phyloP scores from a whole-genome alignment of 805 yeast species.

The Yarrowia sp. region DNA sequence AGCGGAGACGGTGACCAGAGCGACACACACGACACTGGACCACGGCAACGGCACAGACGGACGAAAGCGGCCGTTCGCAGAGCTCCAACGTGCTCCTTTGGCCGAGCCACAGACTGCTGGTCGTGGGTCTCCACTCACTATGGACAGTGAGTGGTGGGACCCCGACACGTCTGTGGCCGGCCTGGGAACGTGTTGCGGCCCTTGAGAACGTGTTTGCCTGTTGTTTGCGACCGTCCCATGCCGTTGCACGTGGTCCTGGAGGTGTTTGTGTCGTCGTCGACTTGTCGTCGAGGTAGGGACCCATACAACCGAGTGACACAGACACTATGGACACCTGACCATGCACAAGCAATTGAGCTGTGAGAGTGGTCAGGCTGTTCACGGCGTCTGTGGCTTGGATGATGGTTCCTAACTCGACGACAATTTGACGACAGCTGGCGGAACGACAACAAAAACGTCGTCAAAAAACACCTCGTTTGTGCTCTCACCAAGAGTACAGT shows the following conservation, averaged over 20 bases:
- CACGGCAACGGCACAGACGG: background rate
- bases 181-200: background rate
- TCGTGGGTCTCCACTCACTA: background rate
- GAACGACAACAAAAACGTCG: background rate
- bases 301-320: background rate
- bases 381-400: background rate
- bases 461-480: background rate
- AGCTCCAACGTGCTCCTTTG: too few species aligned
- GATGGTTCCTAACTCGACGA: background rate
- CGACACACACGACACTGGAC: background rate
- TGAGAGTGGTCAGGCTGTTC: background rate
- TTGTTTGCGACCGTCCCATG: background rate
- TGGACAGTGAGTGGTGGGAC: background rate
- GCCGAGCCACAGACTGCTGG: background rate
- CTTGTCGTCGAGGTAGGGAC: conserved; percentile 3
- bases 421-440: background rate
- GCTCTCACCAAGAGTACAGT: too few species aligned
- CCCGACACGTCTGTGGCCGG: conserved; percentile 3
- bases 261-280: conserved; percentile 17
- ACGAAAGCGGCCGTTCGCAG: background rate
- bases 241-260: background rate
- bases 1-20: conserved; percentile 1
- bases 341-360: conserved; percentile 4
- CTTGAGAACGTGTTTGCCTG: background rate
- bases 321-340: background rate